Base-by-base conservation (phyloP, 192 early-diverging fungal species). In the Coemansia sp. region DNA sequence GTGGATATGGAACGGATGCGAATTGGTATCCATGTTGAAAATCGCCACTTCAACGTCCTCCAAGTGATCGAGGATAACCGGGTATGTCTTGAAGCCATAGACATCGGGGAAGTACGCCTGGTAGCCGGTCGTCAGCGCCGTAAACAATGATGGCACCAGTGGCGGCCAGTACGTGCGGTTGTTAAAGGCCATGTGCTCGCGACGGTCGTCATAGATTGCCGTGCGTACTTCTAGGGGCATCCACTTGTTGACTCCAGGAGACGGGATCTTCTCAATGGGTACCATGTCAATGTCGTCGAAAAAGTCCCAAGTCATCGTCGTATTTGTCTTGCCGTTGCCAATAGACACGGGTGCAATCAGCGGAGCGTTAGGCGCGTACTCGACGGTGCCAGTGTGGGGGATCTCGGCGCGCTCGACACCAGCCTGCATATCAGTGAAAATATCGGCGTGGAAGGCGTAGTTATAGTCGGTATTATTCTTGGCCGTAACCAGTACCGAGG, bases 1-100 rank as follows among this genome's bases (percentile, higher is more conserved):
- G 78, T 95, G 94, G 31, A 94, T 72, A 73, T 95, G 94, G 87
- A 95, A 87, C 76, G 85, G 73, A 47, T 96, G 94, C 59, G 81
- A 81, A 64, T 88, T 91, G 48, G 74, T 65, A 66, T 94, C 92
- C 34, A 83, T 61, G 73, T 96, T 96, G 75, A 87, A 88, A 38
- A 94, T 79, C n/a, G 88, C 84, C 42, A 94, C 77, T 71, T 94
- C 88, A 59, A 91, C 64, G 59, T 85, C 80, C 13, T 88, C 67
- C 56, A 86, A 36, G 45, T 90, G 85, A 26, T 89, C 83, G 6
- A 92, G 52, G 18, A 92, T 82, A 45, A 85, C 66, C 3, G 90
- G 78, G 38, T 88, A 75, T 16, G 86, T 72, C 73, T 88, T 84
- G 69, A 82, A 80, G 37, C 90, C 91, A 62, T 92, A 92, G 20